These are phyloP conservation scores for Nyssa sinensis DNA, from an alignment of 148 eudicot genomes.

Conservation along the genomic window DNA sequence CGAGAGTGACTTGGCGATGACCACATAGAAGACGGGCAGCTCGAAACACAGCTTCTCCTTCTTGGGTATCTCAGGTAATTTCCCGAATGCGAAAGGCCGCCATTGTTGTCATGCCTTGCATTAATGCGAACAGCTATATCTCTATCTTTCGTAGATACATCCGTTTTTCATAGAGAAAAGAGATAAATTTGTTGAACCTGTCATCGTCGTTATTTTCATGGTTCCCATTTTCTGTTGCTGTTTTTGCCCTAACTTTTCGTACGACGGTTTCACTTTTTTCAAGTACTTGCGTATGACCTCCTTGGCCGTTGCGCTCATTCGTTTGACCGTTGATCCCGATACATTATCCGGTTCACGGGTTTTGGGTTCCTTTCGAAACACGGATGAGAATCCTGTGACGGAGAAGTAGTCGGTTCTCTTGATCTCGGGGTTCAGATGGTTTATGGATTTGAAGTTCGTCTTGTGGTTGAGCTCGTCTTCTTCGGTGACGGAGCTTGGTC, in stretches of 20 bases:
- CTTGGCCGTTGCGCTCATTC: slow-evolving; percentile 55
- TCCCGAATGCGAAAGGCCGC: slow-evolving; percentile 45
- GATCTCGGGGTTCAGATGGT: not conserved
- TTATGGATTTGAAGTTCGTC: slow-evolving; percentile 11
- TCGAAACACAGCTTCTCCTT: slow-evolving; percentile 44
- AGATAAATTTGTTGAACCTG: not conserved
- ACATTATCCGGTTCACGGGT: not conserved
- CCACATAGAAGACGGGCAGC: slow-evolving; percentile 91
- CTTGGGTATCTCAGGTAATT: slow-evolving; percentile 48
- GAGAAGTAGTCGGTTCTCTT: slow-evolving; percentile 51
- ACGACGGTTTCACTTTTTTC: slow-evolving; percentile 77
- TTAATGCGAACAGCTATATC: not conserved
- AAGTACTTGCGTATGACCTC: slow-evolving; percentile 73
- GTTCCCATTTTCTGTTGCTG: slow-evolving; percentile 10
- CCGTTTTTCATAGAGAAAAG: not conserved
- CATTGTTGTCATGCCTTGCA: not conserved
- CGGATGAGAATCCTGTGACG: slow-evolving; percentile 64
- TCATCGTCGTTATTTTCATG: not conserved
- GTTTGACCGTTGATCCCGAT: slow-evolving; percentile 26
- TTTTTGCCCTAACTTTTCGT: slow-evolving; percentile 63
- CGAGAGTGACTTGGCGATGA: slow-evolving; percentile 87
- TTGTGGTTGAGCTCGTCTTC: slow-evolving; percentile 35
- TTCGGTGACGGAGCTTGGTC: slow-evolving; percentile 66
- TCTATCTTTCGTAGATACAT: not conserved
- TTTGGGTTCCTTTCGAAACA: slow-evolving; percentile 51